Evolutionary conservation across 164 flowering plant species (phyloP).

Genomic region (Kalanchoe fedtschenkoi): DNA sequence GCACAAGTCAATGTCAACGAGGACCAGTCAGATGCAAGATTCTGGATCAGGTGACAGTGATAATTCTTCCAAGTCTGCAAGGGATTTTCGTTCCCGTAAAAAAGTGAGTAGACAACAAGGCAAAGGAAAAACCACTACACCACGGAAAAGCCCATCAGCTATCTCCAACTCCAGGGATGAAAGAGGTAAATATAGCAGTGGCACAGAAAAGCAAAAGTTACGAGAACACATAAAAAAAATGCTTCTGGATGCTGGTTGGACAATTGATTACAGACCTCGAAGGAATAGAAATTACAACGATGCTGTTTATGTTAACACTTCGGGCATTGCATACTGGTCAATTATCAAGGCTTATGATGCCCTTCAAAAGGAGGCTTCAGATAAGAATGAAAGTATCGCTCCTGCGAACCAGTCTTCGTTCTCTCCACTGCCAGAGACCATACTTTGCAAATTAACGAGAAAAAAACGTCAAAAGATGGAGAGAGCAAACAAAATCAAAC

Average conservation of each 20-base stretch:
- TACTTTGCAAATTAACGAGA: constrained; percentile 62
- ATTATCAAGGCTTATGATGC: constrained; percentile 71
- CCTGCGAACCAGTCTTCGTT: constrained; percentile 25
- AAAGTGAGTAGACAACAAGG: neutral
- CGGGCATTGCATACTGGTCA: constrained; percentile 67
- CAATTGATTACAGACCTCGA: constrained; percentile 64
- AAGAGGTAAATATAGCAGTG: constrained; percentile 40
- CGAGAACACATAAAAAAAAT: constrained; percentile 50
- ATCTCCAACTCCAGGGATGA: constrained; percentile 23
- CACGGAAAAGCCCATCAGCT: constrained; percentile 14
- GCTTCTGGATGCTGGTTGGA: constrained; percentile 68
- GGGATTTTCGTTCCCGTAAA: neutral
- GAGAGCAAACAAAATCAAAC: constrained; percentile 42
- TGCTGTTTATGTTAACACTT: constrained; percentile 55
- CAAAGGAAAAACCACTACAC: constrained; percentile 20
- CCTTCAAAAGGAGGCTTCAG: constrained; percentile 47
- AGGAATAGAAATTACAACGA: constrained; percentile 63
- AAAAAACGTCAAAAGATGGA: constrained; percentile 59
- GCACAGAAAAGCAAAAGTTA: constrained; percentile 57
- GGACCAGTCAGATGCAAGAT: constrained; percentile 14
- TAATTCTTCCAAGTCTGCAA: constrained; percentile 18
- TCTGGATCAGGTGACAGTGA: constrained; percentile 29
- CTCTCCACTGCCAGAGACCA: constrained; percentile 48
- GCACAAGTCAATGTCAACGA: constrained; percentile 19
- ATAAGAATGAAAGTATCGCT: constrained; percentile 18